Evolutionary conservation across 768 basidiomycete species (phyloP), one percentile per base, ranked within the genome.

Genomic region (Neoboletus subvelutipes): DNA sequence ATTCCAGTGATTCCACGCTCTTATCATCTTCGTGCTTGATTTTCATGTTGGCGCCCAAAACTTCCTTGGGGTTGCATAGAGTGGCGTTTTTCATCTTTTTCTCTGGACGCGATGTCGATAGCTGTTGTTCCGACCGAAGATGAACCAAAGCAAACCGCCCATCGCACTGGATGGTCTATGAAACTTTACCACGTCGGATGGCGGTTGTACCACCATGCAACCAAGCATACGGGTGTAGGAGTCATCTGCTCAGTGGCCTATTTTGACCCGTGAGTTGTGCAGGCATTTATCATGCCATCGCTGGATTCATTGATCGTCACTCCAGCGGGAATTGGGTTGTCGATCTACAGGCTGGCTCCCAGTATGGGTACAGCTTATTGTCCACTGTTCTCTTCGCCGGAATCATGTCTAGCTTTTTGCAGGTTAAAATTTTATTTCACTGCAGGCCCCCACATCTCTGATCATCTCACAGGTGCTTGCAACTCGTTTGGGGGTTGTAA

Each of bases 201-300:
- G 58, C 66, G 66, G 12, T 59, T 80, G 24, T 66, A 75, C 45
- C 76, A 78, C 62, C 88, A 91, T 68, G 73, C 78, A 28, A 78
- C 75, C 54, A 84, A 77, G 63, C 90, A 91, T 68, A 81, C 83
- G 3, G 93, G 93, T 5, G 85, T 92, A 45, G 93, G 93, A n/a
- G 76, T 93, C 46, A 83, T 95, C 26, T 92, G 91, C 60, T 82
- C 89, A 10, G 91, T 94, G 10, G 93, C 92, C 1, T 95, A 94
- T 71, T 90, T 92, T 66, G 90, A 92, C 66, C 91, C 90, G 85
- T 91, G 63, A 67, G 87, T 77, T 18, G 9, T 54, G 13, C 17
- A 26, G 17, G 28, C 33, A n/a, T 34, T 52, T n/a, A 52, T 18
- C 45, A 31, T 45, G 5, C 20, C 37, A 52, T 36, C 45, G 20